Base-by-base conservation (phyloP, 768 basidiomycete genomes). In the Podaxis sp. region DNA sequence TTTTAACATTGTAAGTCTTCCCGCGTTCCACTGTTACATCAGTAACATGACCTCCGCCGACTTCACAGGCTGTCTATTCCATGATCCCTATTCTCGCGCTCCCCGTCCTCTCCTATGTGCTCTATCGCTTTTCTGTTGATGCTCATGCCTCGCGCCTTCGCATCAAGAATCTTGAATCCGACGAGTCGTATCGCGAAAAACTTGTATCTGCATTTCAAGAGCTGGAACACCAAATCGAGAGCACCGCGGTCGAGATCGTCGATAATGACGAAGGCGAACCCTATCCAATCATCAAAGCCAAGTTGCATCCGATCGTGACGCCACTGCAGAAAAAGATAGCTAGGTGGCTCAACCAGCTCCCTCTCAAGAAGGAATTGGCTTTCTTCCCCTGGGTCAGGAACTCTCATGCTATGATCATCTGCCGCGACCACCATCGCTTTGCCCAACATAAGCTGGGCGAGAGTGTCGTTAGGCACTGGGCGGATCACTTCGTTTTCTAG, bases 381-480 rank as follows among this genome's bases (percentile, higher is more conserved):
- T 92, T 84, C 69, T 87, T 93, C 66, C 74, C 79, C 19, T 74
- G 75, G 1, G 79, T 87, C 24, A 69, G 74, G 42, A 93, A 93
- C 68, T 76, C 90, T 28, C 92, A 95, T 74, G 90, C 82, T 4
- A 77, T 84, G 61, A 88, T 95, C 65, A 77, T 94, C 9, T 86
- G 83, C 71, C 78, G 92, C 49, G 90, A 93, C 65, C 72, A 85
- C 59, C 79, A 86, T 69, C 75, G 78, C 36, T 90, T 89, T 70
- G 76, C 82, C 65, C 65, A 73, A 12, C 89, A 92, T 67, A 74
- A 79, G 40, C 70, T 74, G 42, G 92, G 92, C 17, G 85, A 87
- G 69, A 84, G 84, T 39, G 81, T 93, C 2, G 55, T 94, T 38
- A 79, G 82, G 64, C 89, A 92, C 71, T 90, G 89, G 88, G 89